Percentiles rank a stretch among this genome's conserved stretches.
These are phyloP conservation scores for Biscogniauxia marginata DNA, from an alignment of 2,329 filamentous ascomycete genomes.

Conservation along the genomic window DNA sequence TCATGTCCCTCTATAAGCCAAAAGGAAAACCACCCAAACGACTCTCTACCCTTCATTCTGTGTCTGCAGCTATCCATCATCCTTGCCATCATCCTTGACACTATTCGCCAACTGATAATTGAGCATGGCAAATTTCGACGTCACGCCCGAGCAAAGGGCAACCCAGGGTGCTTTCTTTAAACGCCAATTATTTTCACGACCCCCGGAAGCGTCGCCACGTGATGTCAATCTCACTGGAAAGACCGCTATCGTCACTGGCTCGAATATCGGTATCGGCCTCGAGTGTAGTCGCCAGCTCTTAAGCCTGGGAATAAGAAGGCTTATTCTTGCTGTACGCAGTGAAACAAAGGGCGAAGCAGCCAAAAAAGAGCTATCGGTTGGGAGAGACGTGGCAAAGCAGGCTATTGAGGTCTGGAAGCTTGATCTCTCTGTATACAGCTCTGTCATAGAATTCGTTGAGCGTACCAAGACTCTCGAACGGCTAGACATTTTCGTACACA, in stretches of 20 bases:
- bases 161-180: no score
- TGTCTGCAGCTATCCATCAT: no score
- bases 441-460: slow-evolving; percentile 36
- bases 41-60: no score
- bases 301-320: slow-evolving; percentile 28
- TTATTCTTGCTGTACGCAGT: slow-evolving; percentile 38
- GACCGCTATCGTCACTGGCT: slow-evolving; percentile 39
- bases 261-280: slow-evolving; percentile 39
- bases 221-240: slow-evolving; percentile 10
- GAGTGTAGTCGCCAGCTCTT: slow-evolving; percentile 37
- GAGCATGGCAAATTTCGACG: no score
- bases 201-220: no score
- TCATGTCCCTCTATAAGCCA: no score
- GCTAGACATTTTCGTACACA: slow-evolving; percentile 39
- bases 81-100: no score
- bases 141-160: no score
- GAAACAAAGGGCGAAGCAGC: slow-evolving; percentile 22
- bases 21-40: no score
- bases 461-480: slow-evolving; percentile 31
- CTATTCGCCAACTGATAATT: no score
- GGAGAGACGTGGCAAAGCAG: slow-evolving; percentile 18
- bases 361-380: slow-evolving; percentile 18
- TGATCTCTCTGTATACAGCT: slow-evolving; percentile 39
- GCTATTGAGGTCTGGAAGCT: slow-evolving; percentile 39
- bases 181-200: no score